Evolutionary conservation across 805 yeast species (phyloP).

Genomic region (Starmerella roubikii): DNA sequence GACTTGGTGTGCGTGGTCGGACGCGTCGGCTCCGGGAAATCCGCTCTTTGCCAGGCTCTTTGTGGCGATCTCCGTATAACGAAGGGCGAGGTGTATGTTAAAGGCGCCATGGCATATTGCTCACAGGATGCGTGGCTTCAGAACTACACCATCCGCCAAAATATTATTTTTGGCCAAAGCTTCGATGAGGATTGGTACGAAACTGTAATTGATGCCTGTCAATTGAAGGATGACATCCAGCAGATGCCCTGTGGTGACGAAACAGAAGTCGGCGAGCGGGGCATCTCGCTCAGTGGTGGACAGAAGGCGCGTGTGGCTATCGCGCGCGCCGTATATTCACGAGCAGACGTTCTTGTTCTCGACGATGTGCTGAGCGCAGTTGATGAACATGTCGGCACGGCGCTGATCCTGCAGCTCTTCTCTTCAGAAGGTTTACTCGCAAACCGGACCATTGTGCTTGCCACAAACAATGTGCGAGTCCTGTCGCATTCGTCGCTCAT

Average conservation of each 20-base stretch:
- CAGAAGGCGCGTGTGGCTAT: conserved; percentile 91
- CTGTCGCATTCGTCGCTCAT: conserved; percentile 58
- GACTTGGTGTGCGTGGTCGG: conserved; percentile 73
- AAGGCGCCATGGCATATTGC: conserved; percentile 68
- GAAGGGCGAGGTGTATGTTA: conserved; percentile 50
- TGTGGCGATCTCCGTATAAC: conserved; percentile 64
- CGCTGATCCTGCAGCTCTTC: conserved; percentile 61
- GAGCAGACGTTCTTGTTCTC: conserved; percentile 80
- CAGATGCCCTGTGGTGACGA: conserved; percentile 78
- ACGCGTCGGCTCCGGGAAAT: conserved; percentile 73
- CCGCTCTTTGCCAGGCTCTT: conserved; percentile 60
- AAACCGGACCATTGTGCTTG: conserved; percentile 57
- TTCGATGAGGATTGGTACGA: conserved; percentile 72
- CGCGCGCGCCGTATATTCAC: conserved; percentile 89
- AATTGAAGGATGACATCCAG: conserved; percentile 61
- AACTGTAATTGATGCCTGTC: conserved; percentile 76
- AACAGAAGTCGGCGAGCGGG: conserved; percentile 94
- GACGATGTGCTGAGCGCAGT: conserved; percentile 95
- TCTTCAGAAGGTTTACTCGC: conserved; percentile 61
- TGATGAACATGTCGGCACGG: conserved; percentile 91
- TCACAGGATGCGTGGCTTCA: conserved; percentile 87
- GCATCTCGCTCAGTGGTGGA: conserved; percentile 92
- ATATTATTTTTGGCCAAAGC: conserved; percentile 77
- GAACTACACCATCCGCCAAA: conserved; percentile 80
- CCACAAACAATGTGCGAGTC: conserved; percentile 71